These are phyloP conservation scores for Ramalina peruviana DNA, from an alignment of 495 filamentous ascomycete genomes.

Conservation along the genomic window DNA sequence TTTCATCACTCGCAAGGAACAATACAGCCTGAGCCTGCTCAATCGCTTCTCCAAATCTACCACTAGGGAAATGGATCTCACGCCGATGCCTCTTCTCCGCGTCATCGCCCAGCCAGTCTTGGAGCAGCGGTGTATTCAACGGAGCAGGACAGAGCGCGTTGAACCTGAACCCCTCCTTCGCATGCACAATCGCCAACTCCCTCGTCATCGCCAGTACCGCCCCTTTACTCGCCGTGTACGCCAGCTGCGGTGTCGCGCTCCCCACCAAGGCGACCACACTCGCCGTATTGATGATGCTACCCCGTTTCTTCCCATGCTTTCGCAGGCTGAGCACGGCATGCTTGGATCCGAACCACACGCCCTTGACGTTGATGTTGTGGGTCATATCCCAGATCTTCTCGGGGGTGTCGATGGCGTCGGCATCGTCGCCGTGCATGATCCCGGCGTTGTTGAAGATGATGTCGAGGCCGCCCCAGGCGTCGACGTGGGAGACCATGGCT, in stretches of 20 bases:
- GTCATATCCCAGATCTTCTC: conserved; percentile 94
- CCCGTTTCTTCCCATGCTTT: conserved; percentile 61
- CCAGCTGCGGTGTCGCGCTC: conserved; percentile 84
- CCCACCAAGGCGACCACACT: conserved; percentile 88
- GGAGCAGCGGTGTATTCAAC: conserved; percentile 74
- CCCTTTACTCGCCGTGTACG: conserved; percentile 91
- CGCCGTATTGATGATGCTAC: conserved; percentile 87
- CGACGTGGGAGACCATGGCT: conserved; percentile 53
- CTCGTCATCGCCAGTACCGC: conserved; percentile 79
- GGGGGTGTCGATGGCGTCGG: conserved; percentile 69
- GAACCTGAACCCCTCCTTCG: conserved; percentile 73
- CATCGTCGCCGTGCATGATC: conserved; percentile 89
- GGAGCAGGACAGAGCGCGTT: conserved; percentile 89
- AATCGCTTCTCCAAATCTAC: conserved; percentile 90
- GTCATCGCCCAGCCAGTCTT: conserved; percentile 93
- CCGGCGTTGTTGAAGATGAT: conserved; percentile 98
- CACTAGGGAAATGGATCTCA: conserved; percentile 88
- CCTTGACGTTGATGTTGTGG: conserved; percentile 93
- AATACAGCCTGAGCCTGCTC: conserved; percentile 91
- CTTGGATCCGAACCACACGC: conserved; percentile 94
- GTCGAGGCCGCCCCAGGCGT: conserved; percentile 83
- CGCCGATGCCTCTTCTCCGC: conserved; percentile 66
- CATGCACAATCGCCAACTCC: conserved; percentile 72
- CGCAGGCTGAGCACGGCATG: conserved; percentile 76
- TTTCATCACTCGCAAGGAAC: conserved; percentile 89